phyloP scores from a whole-genome alignment of 345 rosid genomes.

The Brassica cretica region DNA sequence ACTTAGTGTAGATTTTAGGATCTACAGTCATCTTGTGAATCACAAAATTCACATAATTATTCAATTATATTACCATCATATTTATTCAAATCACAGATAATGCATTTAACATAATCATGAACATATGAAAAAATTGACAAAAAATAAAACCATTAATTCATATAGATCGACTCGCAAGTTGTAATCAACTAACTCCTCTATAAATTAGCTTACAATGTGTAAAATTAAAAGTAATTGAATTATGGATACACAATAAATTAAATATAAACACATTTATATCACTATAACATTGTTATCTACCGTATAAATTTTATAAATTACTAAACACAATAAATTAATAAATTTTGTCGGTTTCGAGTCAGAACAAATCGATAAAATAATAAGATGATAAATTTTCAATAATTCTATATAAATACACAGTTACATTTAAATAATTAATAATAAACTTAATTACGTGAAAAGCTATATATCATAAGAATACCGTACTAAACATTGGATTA shows the following conservation, averaged over 20 bases:
- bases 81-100: neutral
- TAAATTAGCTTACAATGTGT: neutral
- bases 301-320: too few relatives aligned
- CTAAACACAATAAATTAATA: too few relatives aligned
- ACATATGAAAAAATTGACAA: neutral
- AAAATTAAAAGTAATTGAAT: neutral
- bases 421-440: neutral
- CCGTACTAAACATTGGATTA: neutral
- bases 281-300: neutral
- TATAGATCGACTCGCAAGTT: neutral
- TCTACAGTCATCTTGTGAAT: neutral
- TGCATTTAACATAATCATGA: neutral
- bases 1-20: too few relatives aligned
- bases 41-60: neutral
- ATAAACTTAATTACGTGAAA: neutral
- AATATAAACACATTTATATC: neutral
- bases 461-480: neutral
- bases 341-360: neutral
- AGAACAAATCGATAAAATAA: too few relatives aligned
- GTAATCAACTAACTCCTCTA: neutral
- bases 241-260: neutral
- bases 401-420: neutral
- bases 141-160: neutral
- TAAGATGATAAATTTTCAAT: too few relatives aligned
- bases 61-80: neutral